A percentile compares a stretch with the other conserved stretches of the same genome.
Conservation (phyloP, 805 yeast genomes). For the Ogataea thermomethanolica region DNA sequence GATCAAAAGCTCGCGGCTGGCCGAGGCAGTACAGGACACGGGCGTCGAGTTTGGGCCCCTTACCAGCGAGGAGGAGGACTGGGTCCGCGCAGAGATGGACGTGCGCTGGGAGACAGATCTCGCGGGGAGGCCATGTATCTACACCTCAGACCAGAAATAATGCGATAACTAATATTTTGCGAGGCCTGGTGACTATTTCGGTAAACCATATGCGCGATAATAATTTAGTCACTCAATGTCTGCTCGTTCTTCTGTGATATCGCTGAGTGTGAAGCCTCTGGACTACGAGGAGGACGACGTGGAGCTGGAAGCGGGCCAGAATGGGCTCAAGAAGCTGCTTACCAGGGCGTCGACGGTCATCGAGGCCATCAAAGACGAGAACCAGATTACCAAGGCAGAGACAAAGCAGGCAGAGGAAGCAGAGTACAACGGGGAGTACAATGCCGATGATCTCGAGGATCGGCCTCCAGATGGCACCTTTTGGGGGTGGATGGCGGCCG, state of each 20-base stretch:
- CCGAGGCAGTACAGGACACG: not conserved
- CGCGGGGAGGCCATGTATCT: not conserved
- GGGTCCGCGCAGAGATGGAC: not conserved
- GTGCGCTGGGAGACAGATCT: not conserved
- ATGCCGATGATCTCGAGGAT: constrained; percentile 24
- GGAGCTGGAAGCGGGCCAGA: not conserved
- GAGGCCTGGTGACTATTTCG: not conserved
- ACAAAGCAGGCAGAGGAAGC: constrained; percentile 5
- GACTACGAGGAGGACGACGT: not conserved
- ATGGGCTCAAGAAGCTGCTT: constrained; percentile 4
- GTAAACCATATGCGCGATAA: too few relatives aligned
- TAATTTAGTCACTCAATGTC: not conserved
- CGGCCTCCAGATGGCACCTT: constrained; percentile 43
- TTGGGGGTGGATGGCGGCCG: constrained; percentile 49
- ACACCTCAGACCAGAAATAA: not conserved
- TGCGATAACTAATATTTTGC: not conserved
- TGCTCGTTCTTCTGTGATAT: not conserved
- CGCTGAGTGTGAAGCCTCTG: not conserved
- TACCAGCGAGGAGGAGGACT: not conserved
- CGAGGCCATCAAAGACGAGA: constrained; percentile 31
- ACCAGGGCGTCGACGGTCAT: constrained; percentile 26
- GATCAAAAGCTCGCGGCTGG: constrained; percentile 1
- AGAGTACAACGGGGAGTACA: constrained; percentile 33
- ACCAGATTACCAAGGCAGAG: constrained; percentile 22
- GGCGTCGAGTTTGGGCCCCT: not conserved